Conservation (phyloP, 1,284 basidiomycete species). For the Apiotrichum sp. region DNA sequence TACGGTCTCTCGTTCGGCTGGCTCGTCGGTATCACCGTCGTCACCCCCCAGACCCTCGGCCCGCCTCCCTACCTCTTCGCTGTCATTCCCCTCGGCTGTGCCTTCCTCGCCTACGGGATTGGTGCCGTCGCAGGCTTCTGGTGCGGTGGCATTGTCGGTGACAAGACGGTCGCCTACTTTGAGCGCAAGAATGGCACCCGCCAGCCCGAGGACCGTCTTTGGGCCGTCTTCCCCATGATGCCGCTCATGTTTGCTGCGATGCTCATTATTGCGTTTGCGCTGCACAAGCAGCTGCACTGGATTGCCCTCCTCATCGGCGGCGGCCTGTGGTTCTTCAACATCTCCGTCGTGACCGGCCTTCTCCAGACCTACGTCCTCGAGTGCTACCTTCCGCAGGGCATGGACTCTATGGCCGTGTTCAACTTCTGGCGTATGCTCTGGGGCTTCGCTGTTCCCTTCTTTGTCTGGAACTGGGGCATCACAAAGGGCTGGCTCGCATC, state of each 20-base stretch:
- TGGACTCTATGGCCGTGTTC: conserved; percentile 42
- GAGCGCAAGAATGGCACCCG: conserved; percentile 30
- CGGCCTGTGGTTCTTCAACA: conserved; percentile 36
- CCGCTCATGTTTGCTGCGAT: conserved; percentile 34
- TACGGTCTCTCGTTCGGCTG: conserved; percentile 42
- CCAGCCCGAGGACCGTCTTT: conserved; percentile 43
- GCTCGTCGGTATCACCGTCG: conserved; percentile 41
- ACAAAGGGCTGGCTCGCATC: conserved; percentile 24
- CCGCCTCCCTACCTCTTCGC: conserved; percentile 39
- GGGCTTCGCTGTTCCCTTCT: conserved; percentile 44
- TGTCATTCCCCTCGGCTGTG: conserved; percentile 31
- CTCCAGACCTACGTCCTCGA: conserved; percentile 42
- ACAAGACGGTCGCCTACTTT: conserved; percentile 34
- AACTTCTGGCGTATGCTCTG: conserved; percentile 44
- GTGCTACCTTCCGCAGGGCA: conserved; percentile 30
- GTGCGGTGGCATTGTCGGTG: conserved; percentile 38
- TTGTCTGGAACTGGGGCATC: conserved; percentile 35
- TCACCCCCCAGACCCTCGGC: conserved; percentile 37
- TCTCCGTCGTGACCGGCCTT: conserved; percentile 27
- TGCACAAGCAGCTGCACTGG: conserved; percentile 35
- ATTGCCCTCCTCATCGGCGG: conserved; percentile 42
- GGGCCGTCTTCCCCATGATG: conserved; percentile 24
- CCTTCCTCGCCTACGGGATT: conserved; percentile 39
- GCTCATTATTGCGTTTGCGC: conserved; percentile 37
- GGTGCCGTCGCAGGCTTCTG: conserved; percentile 42